Evolutionary conservation across 2,329 filamentous ascomycete genomes (phyloP), one percentile per base, ranked within the genome.

Genomic region (Hawksworthiomyces lignivorus): DNA sequence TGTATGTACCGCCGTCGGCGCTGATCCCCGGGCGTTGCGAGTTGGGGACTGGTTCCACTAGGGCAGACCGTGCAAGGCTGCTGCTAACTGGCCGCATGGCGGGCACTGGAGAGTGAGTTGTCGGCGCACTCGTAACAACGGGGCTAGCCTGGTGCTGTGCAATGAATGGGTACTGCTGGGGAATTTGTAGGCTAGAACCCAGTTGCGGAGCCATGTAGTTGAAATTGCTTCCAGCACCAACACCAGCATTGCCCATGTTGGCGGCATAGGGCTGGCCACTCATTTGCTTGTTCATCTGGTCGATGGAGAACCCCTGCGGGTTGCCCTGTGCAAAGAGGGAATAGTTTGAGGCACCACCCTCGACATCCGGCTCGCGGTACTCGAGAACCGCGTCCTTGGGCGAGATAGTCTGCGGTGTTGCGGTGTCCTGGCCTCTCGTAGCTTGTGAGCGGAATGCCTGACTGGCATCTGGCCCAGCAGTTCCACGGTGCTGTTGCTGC

Each of bases 371-470:
- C 29, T 92, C 87, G 47, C 82, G 77, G 57, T 89, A 95, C 46
- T 96, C 89, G 37, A 96, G 65, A 46, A 94, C 65, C 2, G 89
- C 86, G 55, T 97, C 90, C 64, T 94, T 94, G 19, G 90, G 92
- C 2, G 90, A 97, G 35, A 98, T 95, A 0, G 90, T 95, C 62
- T 87, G 86, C n/a, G 82, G 72, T 0, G 72, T 73, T 6, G 70
- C 60, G 1, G 69, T 65, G 34, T 72, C 61, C 21, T 64, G 50
- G 51, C 56, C 52, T 49, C 63, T 55, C 43, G 59, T 49, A 48
- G 70, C 54, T 27, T 70, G 65, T 17, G 68, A 62, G 31, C 64
- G 65, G 15, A 67, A 49, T 9, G 64, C 56, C 39, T 64, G 63
- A 0, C 12, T 36, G 12, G 72, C 72, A 45, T 81, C 79, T 29